phyloP scores from a whole-genome alignment of 1,284 basidiomycete genomes.

The Cryptococcus hybrid region DNA sequence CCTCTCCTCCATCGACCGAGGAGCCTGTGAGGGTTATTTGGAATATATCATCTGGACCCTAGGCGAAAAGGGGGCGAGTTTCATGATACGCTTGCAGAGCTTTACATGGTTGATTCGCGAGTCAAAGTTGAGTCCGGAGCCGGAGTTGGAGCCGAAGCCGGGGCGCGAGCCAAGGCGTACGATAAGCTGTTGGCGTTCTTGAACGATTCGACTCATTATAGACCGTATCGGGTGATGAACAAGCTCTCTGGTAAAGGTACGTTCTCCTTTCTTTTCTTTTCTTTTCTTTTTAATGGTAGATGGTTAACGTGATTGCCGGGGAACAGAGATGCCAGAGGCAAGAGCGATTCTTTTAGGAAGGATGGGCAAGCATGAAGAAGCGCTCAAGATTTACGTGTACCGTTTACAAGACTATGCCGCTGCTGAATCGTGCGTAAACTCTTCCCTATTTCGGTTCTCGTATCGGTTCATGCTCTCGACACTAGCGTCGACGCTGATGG shows the following conservation, averaged over 20 bases:
- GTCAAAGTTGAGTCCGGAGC: slow-evolving; percentile 31
- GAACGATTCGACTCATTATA: slow-evolving; percentile 67
- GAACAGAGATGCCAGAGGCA: slow-evolving; percentile 74
- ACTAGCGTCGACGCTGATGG: slow-evolving; percentile 1
- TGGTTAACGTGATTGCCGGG: background rate
- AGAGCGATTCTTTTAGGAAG: slow-evolving; percentile 86
- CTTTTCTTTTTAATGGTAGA: background rate
- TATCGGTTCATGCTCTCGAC: too few relatives aligned
- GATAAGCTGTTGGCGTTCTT: slow-evolving; percentile 67
- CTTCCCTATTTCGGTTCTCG: background rate
- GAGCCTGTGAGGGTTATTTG: slow-evolving; percentile 75
- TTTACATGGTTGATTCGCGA: slow-evolving; percentile 66
- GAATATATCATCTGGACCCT: slow-evolving; percentile 78
- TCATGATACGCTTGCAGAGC: slow-evolving; percentile 83
- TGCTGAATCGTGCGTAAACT: slow-evolving; percentile 72
- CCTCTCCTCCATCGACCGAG: slow-evolving; percentile 67
- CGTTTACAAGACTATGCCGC: slow-evolving; percentile 73
- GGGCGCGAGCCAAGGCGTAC: too few relatives aligned
- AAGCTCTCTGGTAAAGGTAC: slow-evolving; percentile 70
- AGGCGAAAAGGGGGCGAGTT: slow-evolving; percentile 66
- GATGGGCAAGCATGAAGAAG: slow-evolving; percentile 86
- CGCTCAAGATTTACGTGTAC: slow-evolving; percentile 89
- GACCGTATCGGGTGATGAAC: slow-evolving; percentile 74
- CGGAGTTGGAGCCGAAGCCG: too few relatives aligned
- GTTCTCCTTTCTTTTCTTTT: slow-evolving; percentile 9